Conservation (phyloP, 257 asterid species). For the Ocimum tenuiflorum region DNA sequence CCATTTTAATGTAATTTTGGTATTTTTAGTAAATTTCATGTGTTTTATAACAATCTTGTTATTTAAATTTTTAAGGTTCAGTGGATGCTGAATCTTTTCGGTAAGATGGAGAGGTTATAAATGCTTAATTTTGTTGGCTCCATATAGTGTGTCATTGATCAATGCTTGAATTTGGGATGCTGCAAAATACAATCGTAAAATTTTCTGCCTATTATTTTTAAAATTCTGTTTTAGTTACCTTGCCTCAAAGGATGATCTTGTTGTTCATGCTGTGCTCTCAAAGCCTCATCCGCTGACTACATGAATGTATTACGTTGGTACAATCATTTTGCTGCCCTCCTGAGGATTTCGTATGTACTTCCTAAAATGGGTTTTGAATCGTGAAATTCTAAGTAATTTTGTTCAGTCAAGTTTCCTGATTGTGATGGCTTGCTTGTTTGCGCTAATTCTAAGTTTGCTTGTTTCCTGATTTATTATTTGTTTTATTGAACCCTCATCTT, state of each 20-base stretch:
- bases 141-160: not conserved
- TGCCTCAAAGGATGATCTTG: conserved; percentile 79
- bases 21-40: no score
- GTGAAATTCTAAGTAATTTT: not conserved
- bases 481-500: not conserved
- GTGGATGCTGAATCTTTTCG: no score
- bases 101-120: not conserved
- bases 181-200: not conserved
- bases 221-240: conserved; percentile 44
- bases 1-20: no score
- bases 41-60: no score
- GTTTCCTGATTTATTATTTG: no score
- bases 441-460: not conserved
- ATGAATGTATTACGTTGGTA: conserved; percentile 56
- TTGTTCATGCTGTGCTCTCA: conserved; percentile 45
- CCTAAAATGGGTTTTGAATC: not conserved
- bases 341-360: conserved; percentile 48
- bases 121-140: not conserved
- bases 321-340: conserved; percentile 49
- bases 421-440: not conserved
- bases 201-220: not conserved
- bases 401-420: not conserved
- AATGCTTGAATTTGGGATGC: not conserved
- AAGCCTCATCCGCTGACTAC: conserved; percentile 47
- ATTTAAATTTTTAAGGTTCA: not conserved